Evolutionary conservation across 73 alveolate genomes (phyloP), one percentile per base, ranked within the genome.

Genomic region (Symbiodinium pilosum): DNA sequence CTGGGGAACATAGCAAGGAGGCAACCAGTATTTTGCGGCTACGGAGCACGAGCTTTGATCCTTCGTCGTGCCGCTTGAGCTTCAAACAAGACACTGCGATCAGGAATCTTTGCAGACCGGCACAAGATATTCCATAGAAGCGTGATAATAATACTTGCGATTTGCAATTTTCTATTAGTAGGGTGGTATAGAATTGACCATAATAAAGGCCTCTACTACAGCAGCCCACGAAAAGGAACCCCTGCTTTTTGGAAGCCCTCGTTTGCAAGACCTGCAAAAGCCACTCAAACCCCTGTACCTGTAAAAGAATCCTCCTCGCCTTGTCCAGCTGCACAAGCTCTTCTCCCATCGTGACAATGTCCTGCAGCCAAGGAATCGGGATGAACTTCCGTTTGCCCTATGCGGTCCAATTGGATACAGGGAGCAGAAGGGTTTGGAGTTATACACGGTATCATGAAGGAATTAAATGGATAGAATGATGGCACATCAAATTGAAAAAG

Each of bases 241-340:
- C n/a, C n/a, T n/a, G n/a, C n/a, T n/a, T n/a, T n/a, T n/a, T n/a
- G n/a, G n/a, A n/a, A n/a, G n/a, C n/a, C n/a, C n/a, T n/a, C n/a
- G n/a, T n/a, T 52, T 52, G 69, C 28, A 20, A 20, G 69, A 12
- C 69, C 69, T 52, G 69, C 9, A 9, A 52, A 52, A 52, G 20
- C 9, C 9, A 52, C 9, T 9, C 28, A 52, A 9, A 9, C 69
- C 69, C 69, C 69, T 52, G 20, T 12, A 52, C 69, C 9, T 12
- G 20, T 12, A 20, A 52, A 52, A 52, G n/a, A n/a, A n/a, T n/a
- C n/a, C n/a, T n/a, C n/a, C n/a, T n/a, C 11, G 97, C 97, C 97
- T 91, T 30, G 41, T 64, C 88, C 4, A 86, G 51, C 51, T 91
- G 89, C 20, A 86, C 39, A 40, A 91, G 77, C 52, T 91, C 97